Conservation (phyloP, 352 stramenopile genomes). For the Globisporangium irregulare region DNA sequence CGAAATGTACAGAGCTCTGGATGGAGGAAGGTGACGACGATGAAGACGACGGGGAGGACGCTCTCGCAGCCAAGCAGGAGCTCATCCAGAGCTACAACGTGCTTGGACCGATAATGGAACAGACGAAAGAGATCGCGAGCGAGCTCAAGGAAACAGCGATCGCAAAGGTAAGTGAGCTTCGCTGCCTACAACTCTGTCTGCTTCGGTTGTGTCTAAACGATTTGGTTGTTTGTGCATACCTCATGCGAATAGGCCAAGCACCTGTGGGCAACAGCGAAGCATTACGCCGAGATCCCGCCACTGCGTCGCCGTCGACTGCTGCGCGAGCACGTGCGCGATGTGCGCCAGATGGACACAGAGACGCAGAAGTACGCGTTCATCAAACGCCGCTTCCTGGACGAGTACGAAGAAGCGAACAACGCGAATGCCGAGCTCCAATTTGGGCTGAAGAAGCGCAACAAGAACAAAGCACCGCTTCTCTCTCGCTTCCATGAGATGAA, state of each 20-base stretch:
- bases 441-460: slow-evolving; percentile 58
- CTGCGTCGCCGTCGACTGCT: slow-evolving; percentile 51
- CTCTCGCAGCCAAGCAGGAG: slow-evolving; percentile 56
- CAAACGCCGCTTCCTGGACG: slow-evolving; percentile 33
- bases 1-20: slow-evolving; percentile 48
- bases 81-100: slow-evolving; percentile 54
- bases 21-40: slow-evolving; percentile 41
- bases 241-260: slow-evolving; percentile 29
- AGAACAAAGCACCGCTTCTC: slow-evolving; percentile 48
- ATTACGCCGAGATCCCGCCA: slow-evolving; percentile 59
- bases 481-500: slow-evolving; percentile 50
- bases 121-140: slow-evolving; percentile 40
- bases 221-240: neutral
- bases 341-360: slow-evolving; percentile 63
- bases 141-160: slow-evolving; percentile 37
- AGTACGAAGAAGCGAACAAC: slow-evolving; percentile 37
- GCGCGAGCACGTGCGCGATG: slow-evolving; percentile 53
- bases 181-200: neutral
- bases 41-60: slow-evolving; percentile 37
- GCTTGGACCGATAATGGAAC: slow-evolving; percentile 36
- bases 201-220: neutral
- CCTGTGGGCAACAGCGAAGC: slow-evolving; percentile 35
- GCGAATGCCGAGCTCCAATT: slow-evolving; percentile 44
- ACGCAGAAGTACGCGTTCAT: slow-evolving; percentile 50
- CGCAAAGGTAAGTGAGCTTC: slow-evolving; percentile 21